Base-by-base conservation (phyloP, 805 yeast genomes). In the Alloascoidea hylecoeti region DNA sequence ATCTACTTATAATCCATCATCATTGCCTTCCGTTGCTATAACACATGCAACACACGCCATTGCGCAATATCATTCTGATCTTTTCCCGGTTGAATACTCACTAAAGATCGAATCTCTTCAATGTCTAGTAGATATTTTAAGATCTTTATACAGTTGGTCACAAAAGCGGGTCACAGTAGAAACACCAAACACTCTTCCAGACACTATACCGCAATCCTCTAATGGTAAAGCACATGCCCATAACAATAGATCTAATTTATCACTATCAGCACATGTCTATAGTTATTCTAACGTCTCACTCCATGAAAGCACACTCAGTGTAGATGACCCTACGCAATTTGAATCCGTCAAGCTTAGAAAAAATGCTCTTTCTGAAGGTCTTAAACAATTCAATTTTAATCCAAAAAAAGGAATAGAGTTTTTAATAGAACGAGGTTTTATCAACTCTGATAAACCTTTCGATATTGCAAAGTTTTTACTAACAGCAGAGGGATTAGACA, bases 141-240 rank as follows among this genome's bases (percentile, higher is more conserved):
- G 84, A 47, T 83, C 96, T 0, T 64, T 92, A 35, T 69, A 81
- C 48, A 68, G 84, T 2, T 88, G 96, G 95, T 82, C 94, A 6
- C 94, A 82, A 43, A 73, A 78, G 41, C 75, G 75, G 0, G 42
- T 68, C 30, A 54, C 61, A 15, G 49, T 45, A 2, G 47, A 23
- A 23, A 23, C 30, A n/a, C 13, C 13, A n/a, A 23, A 23, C 30
- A 9, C 9, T 9, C 30, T 23, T 9, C 30, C 30, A 9, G n/a
- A 23, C n/a, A 9, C 30, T 9, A 23, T 9, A 23, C 30, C 30
- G n/a, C 9, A 23, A 9, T 23, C 30, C 30, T 23, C 30, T 23
- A 9, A 9, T 23, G 30, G 30, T 9, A 23, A n/a, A 23, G 9
- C 30, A 9, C 9, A n/a, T 23, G 30, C 9, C 13, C 30, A n/a